A percentile compares a stretch with the other conserved stretches of the same genome.
Conservation (phyloP, 495 filamentous ascomycete genomes). For the Penicillium silybi region DNA sequence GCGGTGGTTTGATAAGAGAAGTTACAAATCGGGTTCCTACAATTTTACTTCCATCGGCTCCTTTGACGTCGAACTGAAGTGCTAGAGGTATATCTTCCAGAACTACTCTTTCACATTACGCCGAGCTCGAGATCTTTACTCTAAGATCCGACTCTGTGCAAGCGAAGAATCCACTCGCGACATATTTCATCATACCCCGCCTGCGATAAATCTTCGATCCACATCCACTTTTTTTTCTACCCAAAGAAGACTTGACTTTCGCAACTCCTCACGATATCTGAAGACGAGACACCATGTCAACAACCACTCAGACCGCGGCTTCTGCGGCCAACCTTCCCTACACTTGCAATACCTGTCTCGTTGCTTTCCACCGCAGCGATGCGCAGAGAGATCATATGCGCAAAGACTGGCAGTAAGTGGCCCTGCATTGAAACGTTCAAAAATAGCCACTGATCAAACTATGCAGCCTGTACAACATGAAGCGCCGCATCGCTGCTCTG, state of each 20-base stretch:
- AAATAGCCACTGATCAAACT: not conserved
- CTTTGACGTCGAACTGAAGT: not conserved
- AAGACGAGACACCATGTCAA: constrained; percentile 15
- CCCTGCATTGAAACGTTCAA: not conserved
- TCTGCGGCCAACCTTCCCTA: constrained; percentile 65
- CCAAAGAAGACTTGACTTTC: constrained; percentile 4
- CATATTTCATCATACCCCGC: constrained; percentile 29
- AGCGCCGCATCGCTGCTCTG: constrained; percentile 86
- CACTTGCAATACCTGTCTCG: constrained; percentile 96
- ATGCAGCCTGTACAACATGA: constrained; percentile 88
- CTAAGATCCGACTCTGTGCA: not conserved
- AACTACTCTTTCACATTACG: not conserved
- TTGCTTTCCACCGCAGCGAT: constrained; percentile 90
- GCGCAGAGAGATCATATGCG: constrained; percentile 95
- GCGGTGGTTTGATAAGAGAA: constrained; percentile 20
- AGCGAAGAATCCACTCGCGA: constrained; percentile 2
- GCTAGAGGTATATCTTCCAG: not conserved
- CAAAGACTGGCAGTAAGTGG: constrained; percentile 90
- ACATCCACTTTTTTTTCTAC: constrained; percentile 11
- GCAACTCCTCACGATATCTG: constrained; percentile 2
- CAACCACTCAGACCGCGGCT: constrained; percentile 10
- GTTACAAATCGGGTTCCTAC: not conserved
- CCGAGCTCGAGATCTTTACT: not conserved
- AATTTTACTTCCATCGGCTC: not conserved
- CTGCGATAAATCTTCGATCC: constrained; percentile 20